A percentile compares a stretch with the other conserved stretches of the same genome.
phyloP scores from a whole-genome alignment of 1,284 basidiomycete genomes.

The Ustilago esculenta region DNA sequence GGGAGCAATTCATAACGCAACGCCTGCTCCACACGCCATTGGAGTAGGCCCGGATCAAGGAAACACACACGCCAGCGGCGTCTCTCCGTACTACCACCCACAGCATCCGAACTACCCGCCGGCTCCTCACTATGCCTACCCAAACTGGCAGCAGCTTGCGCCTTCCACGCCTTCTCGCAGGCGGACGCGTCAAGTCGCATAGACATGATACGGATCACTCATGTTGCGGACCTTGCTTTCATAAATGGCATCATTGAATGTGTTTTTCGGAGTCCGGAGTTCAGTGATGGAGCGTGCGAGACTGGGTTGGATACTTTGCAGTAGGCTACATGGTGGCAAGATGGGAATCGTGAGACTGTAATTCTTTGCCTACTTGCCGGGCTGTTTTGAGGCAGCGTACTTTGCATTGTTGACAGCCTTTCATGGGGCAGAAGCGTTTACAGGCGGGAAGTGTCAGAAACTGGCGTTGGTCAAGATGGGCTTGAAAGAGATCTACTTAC shows the following conservation, averaged over 20 bases:
- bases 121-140: constrained; percentile 16
- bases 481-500: neutral
- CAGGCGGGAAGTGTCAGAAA: neutral
- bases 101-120: constrained; percentile 15
- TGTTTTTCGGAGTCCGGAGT: neutral
- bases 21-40: constrained; percentile 1
- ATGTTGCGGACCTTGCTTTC: neutral
- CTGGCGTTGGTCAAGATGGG: too few species aligned
- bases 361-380: constrained; percentile 21
- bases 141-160: constrained; percentile 29
- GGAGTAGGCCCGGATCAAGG: constrained; percentile 2
- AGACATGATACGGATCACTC: neutral
- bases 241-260: neutral
- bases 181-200: constrained; percentile 11
- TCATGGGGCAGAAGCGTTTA: neutral
- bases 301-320: constrained; percentile 3
- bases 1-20: neutral
- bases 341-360: neutral
- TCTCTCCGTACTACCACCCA: constrained; percentile 19
- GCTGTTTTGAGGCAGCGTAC: constrained; percentile 26
- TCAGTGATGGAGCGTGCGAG: neutral
- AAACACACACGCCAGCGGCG: constrained; percentile 10
- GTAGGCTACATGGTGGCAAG: neutral
- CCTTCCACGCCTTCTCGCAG: constrained; percentile 31
- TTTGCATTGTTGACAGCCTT: constrained; percentile 46